Base-by-base conservation (phyloP, 345 rosid genomes). In the Camelina hispida region DNA sequence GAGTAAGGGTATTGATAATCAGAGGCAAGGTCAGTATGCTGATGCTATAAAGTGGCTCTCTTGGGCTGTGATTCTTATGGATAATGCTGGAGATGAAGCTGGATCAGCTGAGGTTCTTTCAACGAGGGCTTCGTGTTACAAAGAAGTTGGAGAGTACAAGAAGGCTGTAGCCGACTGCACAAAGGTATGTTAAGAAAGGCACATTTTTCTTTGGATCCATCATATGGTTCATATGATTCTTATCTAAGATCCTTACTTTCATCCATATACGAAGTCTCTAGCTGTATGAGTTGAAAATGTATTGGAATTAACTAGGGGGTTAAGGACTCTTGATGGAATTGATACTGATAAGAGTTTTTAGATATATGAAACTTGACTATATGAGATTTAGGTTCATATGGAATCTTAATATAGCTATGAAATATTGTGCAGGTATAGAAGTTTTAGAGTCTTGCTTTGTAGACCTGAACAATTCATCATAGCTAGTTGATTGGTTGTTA, bases 31-130 rank as follows among this genome's bases (percentile, higher is more conserved):
- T 35, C 99, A 95, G 76, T 90, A 89, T 74, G 97, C 96, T 17
- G 97, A 95, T 78, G 99, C 97, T 43, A 95, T 92, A 73, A 95
- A 95, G 84, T 95, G 99, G 99, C 77, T 95, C 62, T 95, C 97
- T 0, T 95, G 99, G 99, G 97, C 99, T 55, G 90, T 90, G 37
- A 61, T 95, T 74, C 97, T 95, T 72, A 78, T 89, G 78, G 93
- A 87, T 78, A 92, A 85, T 81, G 67, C 87, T 61, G 88, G 89
- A 14, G 96, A 89, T 72, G 58, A 70, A 46, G 79, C 83, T 66
- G 84, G 85, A 7, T 66, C 84, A 50, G 65, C 23, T 1, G 97
- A 95, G 50, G 97, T 88, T 71, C 86, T 90, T 74, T 83, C 97
- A 2, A 74, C 83, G 81, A 88, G 99, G 72, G 99, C 99, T 74